Evolutionary conservation across 2,329 filamentous ascomycete genomes (phyloP).

Genomic region (Lachnellula arida): DNA sequence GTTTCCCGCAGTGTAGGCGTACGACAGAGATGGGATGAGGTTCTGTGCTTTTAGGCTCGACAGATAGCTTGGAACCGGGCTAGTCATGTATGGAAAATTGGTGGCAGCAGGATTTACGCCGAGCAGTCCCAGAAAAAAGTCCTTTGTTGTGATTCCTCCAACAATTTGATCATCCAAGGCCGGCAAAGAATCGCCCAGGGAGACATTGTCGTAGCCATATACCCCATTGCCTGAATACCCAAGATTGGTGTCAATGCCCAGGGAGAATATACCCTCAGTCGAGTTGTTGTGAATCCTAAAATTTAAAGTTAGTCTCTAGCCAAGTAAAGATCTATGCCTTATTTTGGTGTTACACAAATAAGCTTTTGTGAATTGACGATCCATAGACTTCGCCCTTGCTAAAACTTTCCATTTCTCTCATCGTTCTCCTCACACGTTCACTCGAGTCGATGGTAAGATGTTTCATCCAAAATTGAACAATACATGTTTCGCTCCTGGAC

Average conservation of each 20-base stretch:
- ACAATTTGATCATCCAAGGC: slow-evolving; percentile 21
- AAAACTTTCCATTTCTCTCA: not conserved
- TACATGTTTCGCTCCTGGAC: not conserved
- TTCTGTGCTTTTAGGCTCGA: slow-evolving; percentile 35
- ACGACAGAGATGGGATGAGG: slow-evolving; percentile 38
- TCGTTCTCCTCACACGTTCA: not conserved
- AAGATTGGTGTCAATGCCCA: slow-evolving; percentile 16
- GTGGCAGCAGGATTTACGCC: slow-evolving; percentile 21
- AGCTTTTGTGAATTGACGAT: too few species aligned
- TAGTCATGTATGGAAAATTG: slow-evolving; percentile 15
- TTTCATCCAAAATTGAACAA: too few species aligned
- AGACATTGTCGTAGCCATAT: slow-evolving; percentile 25
- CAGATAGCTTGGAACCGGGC: slow-evolving; percentile 32
- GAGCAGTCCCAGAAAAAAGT: slow-evolving; percentile 25
- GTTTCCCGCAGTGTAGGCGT: slow-evolving; percentile 40
- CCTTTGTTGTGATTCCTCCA: slow-evolving; percentile 29
- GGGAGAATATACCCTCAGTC: slow-evolving; percentile 14
- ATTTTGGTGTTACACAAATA: not conserved
- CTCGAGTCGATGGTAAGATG: not conserved
- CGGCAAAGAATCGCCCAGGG: slow-evolving; percentile 12
- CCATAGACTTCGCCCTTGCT: not conserved
- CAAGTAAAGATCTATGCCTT: not conserved
- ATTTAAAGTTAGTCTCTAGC: not conserved
- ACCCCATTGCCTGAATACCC: slow-evolving; percentile 12
- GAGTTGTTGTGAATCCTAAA: slow-evolving; percentile 16